Conservation (phyloP, 192 early-diverging fungal genomes). For the Phycomyces blakesleeanus region DNA sequence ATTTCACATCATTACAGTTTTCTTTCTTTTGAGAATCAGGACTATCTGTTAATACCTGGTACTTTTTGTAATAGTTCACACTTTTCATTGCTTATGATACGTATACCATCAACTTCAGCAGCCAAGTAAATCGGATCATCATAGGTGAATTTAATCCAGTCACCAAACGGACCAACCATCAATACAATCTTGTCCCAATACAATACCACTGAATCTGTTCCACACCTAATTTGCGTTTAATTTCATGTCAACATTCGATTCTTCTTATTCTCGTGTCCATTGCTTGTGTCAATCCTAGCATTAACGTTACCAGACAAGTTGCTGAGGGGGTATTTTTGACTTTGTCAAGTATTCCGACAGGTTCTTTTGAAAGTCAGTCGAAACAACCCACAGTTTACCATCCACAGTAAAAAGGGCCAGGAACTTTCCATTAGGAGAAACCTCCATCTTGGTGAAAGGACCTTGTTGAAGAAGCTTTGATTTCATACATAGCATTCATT, state of each 20-base stretch:
- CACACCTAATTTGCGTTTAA: constrained; percentile 91
- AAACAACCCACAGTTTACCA: constrained; percentile 87
- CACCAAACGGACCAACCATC: constrained; percentile 92
- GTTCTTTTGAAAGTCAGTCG: constrained; percentile 91
- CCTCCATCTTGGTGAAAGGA: constrained; percentile 81
- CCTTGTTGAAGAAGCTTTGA: constrained; percentile 79
- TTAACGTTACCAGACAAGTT: constrained; percentile 66
- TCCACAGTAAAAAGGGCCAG: constrained; percentile 78
- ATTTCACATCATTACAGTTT: neutral
- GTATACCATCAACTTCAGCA: constrained; percentile 88
- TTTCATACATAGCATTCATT: no score
- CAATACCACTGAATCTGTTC: constrained; percentile 87
- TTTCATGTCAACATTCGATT: no score
- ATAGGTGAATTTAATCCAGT: constrained; percentile 74
- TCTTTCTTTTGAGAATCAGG: no score
- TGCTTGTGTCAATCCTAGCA: neutral
- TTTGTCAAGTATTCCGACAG: constrained; percentile 79
- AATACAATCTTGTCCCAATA: constrained; percentile 81
- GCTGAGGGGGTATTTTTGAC: constrained; percentile 60
- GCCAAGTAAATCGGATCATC: constrained; percentile 79
- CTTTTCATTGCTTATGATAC: constrained; percentile 78
- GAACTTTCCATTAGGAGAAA: constrained; percentile 94
- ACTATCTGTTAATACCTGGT: constrained; percentile 59
- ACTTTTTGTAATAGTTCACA: constrained; percentile 90
- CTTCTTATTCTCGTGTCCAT: no score